Conservation (phyloP, 371 early-diverging fungal species). For the Rhizopus sp. region DNA sequence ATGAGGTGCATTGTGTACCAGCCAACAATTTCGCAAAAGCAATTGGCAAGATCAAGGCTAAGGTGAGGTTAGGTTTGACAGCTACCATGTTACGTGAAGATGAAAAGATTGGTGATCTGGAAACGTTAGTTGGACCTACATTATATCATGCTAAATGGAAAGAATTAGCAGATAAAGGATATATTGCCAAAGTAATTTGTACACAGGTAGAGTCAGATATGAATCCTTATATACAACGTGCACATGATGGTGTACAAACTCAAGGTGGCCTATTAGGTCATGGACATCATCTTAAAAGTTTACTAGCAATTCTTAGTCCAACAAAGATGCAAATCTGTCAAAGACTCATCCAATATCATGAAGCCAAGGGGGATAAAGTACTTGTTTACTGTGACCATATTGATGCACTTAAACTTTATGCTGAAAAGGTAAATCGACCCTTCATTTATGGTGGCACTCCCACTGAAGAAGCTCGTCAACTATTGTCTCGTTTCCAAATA, state of each 20-base stretch:
- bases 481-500: conserved; percentile 47
- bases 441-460: conserved; percentile 50
- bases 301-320: conserved; percentile 48
- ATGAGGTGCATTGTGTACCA: conserved; percentile 55
- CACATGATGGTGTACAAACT: conserved; percentile 23
- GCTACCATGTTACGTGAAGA: conserved; percentile 57
- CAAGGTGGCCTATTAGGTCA: conserved; percentile 25
- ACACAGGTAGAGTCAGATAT: conserved; percentile 50
- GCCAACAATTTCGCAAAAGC: conserved; percentile 49
- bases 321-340: conserved; percentile 52
- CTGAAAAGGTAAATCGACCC: conserved; percentile 41
- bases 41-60: conserved; percentile 39
- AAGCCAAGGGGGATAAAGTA: conserved; percentile 49
- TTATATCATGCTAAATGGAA: conserved; percentile 55
- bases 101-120: conserved; percentile 50
- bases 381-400: conserved; percentile 53
- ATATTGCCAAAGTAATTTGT: conserved; percentile 54
- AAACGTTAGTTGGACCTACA: conserved; percentile 48
- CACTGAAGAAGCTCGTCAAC: conserved; percentile 33
- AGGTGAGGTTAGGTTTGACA: conserved; percentile 46
- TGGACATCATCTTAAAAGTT: conserved; percentile 40
- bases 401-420: conserved; percentile 48
- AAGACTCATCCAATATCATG: conserved; percentile 49
- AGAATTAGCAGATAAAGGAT: conserved; percentile 51
- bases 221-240: conserved; percentile 22